These are phyloP conservation scores for Saccharomyces eubayanus DNA, from an alignment of 805 yeast species.

Conservation along the genomic window DNA sequence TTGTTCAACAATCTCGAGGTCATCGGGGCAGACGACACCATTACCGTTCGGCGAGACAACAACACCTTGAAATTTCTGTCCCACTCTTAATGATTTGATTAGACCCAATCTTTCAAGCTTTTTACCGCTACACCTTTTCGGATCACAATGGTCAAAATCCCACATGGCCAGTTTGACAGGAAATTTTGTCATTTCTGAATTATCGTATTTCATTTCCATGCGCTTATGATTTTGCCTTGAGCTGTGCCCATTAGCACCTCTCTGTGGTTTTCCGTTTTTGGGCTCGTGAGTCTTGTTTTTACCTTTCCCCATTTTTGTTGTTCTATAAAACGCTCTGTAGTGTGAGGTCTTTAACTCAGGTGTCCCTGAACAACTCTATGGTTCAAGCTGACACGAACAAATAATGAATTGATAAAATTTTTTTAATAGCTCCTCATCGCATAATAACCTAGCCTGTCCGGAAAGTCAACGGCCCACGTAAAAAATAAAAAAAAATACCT, in stretches of 20 bases:
- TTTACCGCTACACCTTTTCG: slow-evolving; percentile 94
- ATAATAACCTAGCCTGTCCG: not conserved
- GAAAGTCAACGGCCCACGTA: not conserved
- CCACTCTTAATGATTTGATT: slow-evolving; percentile 71
- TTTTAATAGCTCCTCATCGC: not conserved
- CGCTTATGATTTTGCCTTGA: slow-evolving; percentile 45
- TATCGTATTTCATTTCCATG: slow-evolving; percentile 31
- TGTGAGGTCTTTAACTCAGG: not conserved
- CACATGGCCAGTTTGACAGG: slow-evolving; percentile 94
- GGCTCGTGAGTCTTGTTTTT: slow-evolving; percentile 41
- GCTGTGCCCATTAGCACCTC: slow-evolving; percentile 49
- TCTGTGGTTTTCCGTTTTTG: slow-evolving; percentile 18
- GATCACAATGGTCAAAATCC: slow-evolving; percentile 99
- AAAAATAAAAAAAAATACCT: not conserved
- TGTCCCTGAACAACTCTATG: not conserved
- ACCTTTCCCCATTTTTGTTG: slow-evolving; percentile 31
- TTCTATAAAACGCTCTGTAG: not conserved
- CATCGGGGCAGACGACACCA: slow-evolving; percentile 83
- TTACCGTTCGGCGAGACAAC: slow-evolving; percentile 92
- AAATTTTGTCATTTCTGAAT: slow-evolving; percentile 39
- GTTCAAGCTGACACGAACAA: not conserved
- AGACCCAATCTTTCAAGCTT: slow-evolving; percentile 82
- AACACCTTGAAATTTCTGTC: slow-evolving; percentile 85
- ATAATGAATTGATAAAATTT: not conserved
- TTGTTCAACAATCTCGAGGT: slow-evolving; percentile 63